Base-by-base conservation (phyloP, 352 stramenopile genomes). In the Phytophthora lateralis region DNA sequence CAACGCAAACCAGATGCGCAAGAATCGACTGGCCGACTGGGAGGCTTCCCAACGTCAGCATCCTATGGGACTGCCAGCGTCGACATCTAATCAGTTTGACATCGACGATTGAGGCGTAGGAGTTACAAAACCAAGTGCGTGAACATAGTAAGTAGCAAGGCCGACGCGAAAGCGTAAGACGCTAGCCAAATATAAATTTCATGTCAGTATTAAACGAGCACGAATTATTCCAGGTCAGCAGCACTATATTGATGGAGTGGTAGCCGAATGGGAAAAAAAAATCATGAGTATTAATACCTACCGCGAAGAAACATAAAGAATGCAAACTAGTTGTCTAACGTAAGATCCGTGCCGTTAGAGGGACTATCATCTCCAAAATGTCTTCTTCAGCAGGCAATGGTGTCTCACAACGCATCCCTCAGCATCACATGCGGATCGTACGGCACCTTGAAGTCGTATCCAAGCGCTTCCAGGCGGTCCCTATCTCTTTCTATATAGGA, bases 401-500 rank as follows among this genome's bases (percentile, higher is more conserved):
- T 8, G 4, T 9, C 7, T 26, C 18, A 24, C 18, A 11, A 45
- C 39, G 34, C 14, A 39, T 17, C 14, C 34, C 34, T 15, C 27
- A 32, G 7, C 6, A 11, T 6, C 27, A 11, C 27, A 20, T 41
- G 26, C n/a, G 27, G 12, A 14, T 49, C 29, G 26, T 67, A 67
- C 10, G 38, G 50, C 26, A 11, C 41, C 2, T 39, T 63, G 21
- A 74, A 66, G 18, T 70, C 52, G 48, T 88, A 78, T 29, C 63
- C 78, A 10, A 89, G 60, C 7, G 46, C 58, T 27, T 86, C 59
- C n/a, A 91, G 55, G 15, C 54, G 68, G 14, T 75, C 62, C 56
- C 55, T 45, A 57, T 89, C 80, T 38, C 75, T 71, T 41, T 73
- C 60, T 27, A 89, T 65, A 42, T 84, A 79, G 6, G 66, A 53